These are phyloP conservation scores for Ceratobasidium sp. DNA, from an alignment of 1,284 basidiomycete species.

Conservation along the genomic window DNA sequence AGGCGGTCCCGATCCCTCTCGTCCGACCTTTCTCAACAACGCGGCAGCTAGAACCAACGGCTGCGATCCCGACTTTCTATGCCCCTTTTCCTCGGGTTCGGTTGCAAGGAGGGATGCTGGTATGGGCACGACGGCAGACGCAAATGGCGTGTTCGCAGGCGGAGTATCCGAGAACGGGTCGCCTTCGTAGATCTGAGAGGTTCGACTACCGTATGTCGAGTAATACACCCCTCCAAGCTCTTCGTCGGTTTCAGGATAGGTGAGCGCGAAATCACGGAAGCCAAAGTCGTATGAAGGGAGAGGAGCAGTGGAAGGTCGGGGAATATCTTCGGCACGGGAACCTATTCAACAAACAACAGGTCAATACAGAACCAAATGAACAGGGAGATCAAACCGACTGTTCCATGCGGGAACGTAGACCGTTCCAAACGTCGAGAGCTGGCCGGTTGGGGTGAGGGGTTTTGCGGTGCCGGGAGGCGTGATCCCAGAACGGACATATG, in stretches of 20 bases:
- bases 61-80: constrained; percentile 6
- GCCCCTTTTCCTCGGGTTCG: neutral
- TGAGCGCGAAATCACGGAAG: constrained; percentile 2
- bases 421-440: constrained; percentile 42
- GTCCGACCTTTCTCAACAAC: constrained; percentile 8
- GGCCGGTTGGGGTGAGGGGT: neutral
- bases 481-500: constrained; percentile 21
- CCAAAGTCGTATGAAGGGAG: constrained; percentile 7
- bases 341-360: neutral
- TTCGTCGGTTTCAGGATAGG: constrained; percentile 13
- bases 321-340: neutral
- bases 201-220: constrained; percentile 32
- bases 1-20: neutral
- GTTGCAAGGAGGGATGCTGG: constrained; percentile 5
- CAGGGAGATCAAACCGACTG: constrained; percentile 7
- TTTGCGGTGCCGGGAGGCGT: constrained; percentile 1
- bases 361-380: neutral
- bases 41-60: neutral
- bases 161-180: constrained; percentile 4
- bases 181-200: constrained; percentile 5
- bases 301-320: constrained; percentile 16
- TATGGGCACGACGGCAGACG: constrained; percentile 1
- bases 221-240: constrained; percentile 30
- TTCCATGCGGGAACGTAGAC: constrained; percentile 19
- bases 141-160: constrained; percentile 5